phyloP scores from a whole-genome alignment of 306 rosid genomes.

The Castanopsis chinensis region DNA sequence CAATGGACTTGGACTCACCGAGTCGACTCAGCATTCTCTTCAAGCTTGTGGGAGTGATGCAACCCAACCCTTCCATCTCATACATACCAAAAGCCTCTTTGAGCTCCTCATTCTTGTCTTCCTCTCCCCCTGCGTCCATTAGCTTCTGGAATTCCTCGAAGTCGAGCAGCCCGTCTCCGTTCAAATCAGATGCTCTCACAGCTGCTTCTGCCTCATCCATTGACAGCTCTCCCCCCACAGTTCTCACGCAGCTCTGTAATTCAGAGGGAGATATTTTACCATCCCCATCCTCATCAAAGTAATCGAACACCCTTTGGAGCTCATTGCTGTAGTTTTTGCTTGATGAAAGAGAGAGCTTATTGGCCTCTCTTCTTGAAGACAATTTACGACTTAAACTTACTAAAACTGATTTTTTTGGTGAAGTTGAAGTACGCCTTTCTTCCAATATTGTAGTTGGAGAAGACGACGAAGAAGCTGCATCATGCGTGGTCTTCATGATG shows the following conservation, averaged over 20 bases:
- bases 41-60: conserved; percentile 33
- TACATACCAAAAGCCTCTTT: conserved; percentile 35
- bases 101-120: conserved; percentile 26
- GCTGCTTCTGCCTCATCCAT: conserved; percentile 30
- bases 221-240: conserved; percentile 23
- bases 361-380: background rate
- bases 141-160: conserved; percentile 32
- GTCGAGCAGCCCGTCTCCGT: conserved; percentile 35
- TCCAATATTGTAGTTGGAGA: background rate
- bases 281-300: conserved; percentile 31
- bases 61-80: conserved; percentile 26
- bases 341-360: background rate
- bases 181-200: conserved; percentile 21
- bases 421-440: background rate
- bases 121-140: conserved; percentile 20
- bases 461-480: background rate
- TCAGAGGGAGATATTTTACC: conserved; percentile 40
- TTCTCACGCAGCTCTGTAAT: conserved; percentile 27
- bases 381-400: background rate
- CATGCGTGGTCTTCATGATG: background rate
- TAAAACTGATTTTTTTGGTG: background rate
- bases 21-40: conserved; percentile 28
- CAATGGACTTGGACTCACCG: conserved; percentile 24
- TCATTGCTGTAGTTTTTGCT: conserved; percentile 3
- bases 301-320: conserved; percentile 19